Base-by-base conservation (phyloP, 192 early-diverging fungal species). In the Coemansia sp. region DNA sequence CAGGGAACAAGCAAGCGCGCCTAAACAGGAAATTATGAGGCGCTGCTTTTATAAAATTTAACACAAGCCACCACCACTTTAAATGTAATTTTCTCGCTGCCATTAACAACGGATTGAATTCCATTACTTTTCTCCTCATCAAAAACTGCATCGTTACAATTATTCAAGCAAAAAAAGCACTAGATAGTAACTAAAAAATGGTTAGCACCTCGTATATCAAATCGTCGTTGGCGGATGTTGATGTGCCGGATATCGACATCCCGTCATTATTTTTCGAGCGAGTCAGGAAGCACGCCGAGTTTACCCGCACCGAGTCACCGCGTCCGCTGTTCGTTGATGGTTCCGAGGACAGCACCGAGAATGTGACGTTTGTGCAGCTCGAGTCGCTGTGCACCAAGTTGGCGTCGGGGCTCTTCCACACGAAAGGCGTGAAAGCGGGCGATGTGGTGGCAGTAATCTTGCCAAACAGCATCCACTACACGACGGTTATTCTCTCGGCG, bases 381-480 rank as follows among this genome's bases (percentile, higher is more conserved):
- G 71, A 77, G 58, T 31, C 48, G 1, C 19, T 56, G 25, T 38
- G 45, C 19, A 33, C 3, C 3, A 44, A 7, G 23, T 56, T 73
- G 6, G 63, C 70, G 14, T 60, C 70, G 1, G 74, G 74, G 14
- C 73, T 79, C 6, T 62, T 66, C 59, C 62, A 67, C 56, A 62
- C 22, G 11, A 32, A 82, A 0, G 85, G 84, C 1, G 72, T 93
- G 27, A 82, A 85, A 6, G 81, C 77, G 23, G 86, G 89, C 14
- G 85, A 91, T 54, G 86, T 86, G 14, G 82, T 92, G 6, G 90
- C 84, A 5, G 63, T 94, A n/a, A 83, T 86, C 43, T 58, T 87
- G 16, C 89, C 86, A 29, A 93, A 91, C 71, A 71, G 82, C 14
- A 83, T 90, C 48, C 76, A 86, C 56, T 84, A 86, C 65, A 80